These are phyloP conservation scores for Tubosaeta sp. DNA, from an alignment of 768 basidiomycete genomes.

Conservation along the genomic window DNA sequence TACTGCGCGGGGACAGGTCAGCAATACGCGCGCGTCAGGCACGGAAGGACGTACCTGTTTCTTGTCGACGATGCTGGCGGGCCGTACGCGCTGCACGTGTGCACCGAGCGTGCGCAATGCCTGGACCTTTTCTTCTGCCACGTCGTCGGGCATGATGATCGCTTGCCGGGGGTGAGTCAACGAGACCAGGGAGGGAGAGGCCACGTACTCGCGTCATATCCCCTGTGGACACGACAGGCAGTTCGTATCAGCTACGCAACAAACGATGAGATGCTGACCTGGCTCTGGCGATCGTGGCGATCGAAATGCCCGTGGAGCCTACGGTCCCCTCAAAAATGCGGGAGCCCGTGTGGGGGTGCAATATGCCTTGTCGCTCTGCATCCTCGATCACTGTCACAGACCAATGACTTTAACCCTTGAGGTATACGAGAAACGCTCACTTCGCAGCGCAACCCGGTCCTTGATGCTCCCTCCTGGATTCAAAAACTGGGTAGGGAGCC, in stretches of 20 bases:
- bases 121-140: constrained; percentile 87
- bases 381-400: constrained; percentile 78
- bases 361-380: constrained; percentile 77
- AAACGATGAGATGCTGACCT: constrained; percentile 44
- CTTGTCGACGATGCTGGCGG: constrained; percentile 94
- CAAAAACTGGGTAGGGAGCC: constrained; percentile 73
- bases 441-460: constrained; percentile 91
- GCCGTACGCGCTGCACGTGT: constrained; percentile 84
- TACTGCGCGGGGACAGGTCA: constrained; percentile 38
- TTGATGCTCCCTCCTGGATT: constrained; percentile 99
- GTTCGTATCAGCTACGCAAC: neutral
- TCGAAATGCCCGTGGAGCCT: constrained; percentile 93
- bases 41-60: constrained; percentile 60
- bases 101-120: constrained; percentile 82
- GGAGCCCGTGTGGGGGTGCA: constrained; percentile 84
- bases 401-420: neutral
- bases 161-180: constrained; percentile 38
- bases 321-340: constrained; percentile 97
- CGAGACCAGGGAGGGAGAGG: neutral
- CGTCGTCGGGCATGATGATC: constrained; percentile 87
- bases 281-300: constrained; percentile 88
- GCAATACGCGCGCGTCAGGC: neutral
- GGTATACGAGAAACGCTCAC: constrained; percentile 40
- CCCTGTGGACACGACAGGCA: constrained; percentile 41
- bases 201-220: constrained; percentile 75